A percentile compares a stretch with the other conserved stretches of the same genome.
phyloP scores from a whole-genome alignment of 169 alveolate genomes.

The Plasmodium adleri region DNA sequence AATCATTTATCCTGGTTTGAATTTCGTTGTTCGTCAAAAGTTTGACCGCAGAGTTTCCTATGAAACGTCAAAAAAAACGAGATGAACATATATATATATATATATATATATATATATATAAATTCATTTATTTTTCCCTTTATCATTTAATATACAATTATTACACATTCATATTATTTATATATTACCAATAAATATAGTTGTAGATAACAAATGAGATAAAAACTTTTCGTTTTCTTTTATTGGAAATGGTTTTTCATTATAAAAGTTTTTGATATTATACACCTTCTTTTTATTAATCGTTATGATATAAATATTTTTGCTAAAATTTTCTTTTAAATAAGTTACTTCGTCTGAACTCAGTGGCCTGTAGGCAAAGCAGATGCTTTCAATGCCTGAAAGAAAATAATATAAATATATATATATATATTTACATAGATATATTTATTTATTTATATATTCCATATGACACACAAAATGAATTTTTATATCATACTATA shows the following conservation, averaged over 20 bases:
- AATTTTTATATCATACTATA: no score
- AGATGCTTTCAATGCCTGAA: conserved; percentile 54
- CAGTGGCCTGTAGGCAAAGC: conserved; percentile 65
- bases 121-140: background rate
- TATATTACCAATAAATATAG: conserved; percentile 48
- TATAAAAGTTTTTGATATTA: conserved; percentile 32
- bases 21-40: conserved; percentile 52
- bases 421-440: no score
- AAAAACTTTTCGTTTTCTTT: conserved; percentile 55
- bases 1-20: conserved; percentile 52
- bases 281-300: conserved; percentile 48
- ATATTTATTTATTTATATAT: no score
- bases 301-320: conserved; percentile 41
- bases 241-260: conserved; percentile 31
- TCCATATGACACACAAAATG: no score
- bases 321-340: conserved; percentile 20
- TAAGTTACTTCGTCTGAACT: conserved; percentile 30
- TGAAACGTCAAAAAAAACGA: background rate
- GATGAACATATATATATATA: background rate
- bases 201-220: conserved; percentile 50
- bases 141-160: no score
- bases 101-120: background rate
- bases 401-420: background rate
- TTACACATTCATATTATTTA: background rate
- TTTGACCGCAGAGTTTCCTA: conserved; percentile 72